Percentiles rank a stretch among this genome's conserved stretches.
Evolutionary conservation across 2,329 filamentous ascomycete species (phyloP).

Genomic region (Aspergillus oerlinghausenensis): DNA sequence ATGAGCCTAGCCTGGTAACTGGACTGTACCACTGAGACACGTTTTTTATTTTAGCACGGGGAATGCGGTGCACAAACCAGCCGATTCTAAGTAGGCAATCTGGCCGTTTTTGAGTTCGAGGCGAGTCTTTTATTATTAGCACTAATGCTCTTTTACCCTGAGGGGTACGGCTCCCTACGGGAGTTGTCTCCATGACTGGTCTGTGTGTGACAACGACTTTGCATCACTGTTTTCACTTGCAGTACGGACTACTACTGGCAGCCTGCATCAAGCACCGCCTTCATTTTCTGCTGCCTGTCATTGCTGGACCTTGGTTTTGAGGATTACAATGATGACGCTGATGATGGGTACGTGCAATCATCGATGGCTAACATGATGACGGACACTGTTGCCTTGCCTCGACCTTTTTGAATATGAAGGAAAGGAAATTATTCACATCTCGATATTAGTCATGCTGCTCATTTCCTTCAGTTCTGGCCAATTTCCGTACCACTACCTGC

Average conservation of each 20-base stretch:
- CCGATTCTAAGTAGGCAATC: neutral
- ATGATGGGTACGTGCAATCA: neutral
- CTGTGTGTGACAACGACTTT: conserved; percentile 9
- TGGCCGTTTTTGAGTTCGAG: neutral
- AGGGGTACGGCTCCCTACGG: neutral
- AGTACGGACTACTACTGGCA: neutral
- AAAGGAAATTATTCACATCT: neutral
- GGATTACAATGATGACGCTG: neutral
- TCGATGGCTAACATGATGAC: neutral
- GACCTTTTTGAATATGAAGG: neutral
- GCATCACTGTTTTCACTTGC: conserved; percentile 7
- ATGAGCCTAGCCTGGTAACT: neutral
- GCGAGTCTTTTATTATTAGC: neutral
- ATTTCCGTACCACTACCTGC: neutral
- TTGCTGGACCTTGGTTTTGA: neutral
- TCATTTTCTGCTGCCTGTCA: neutral
- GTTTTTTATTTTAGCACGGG: neutral
- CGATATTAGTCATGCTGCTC: neutral
- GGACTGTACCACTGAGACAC: neutral
- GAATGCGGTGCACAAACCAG: neutral
- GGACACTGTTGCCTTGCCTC: neutral
- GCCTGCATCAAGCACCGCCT: neutral
- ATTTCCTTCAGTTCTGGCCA: neutral
- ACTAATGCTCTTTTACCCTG: neutral
- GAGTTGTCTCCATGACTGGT: neutral